Evolutionary conservation across 1,284 basidiomycete species (phyloP).

Genomic region (Entoloma clypeatum): DNA sequence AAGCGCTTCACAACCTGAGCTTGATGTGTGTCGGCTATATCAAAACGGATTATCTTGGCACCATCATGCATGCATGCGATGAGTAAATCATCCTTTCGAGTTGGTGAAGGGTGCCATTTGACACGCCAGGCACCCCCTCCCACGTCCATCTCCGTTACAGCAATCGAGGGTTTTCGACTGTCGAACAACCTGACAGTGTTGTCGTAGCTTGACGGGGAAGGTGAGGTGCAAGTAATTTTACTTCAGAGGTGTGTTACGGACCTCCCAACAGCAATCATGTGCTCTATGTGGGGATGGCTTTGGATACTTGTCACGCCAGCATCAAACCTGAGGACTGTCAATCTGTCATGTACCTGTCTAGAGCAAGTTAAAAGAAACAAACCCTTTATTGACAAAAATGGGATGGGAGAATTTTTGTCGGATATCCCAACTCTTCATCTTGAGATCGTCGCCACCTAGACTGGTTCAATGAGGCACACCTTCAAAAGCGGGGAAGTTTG

Average conservation of each 20-base stretch:
- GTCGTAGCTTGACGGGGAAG: slow-evolving; percentile 70
- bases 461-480: not conserved
- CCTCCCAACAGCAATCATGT: slow-evolving; percentile 91
- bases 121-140: slow-evolving; percentile 96
- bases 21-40: slow-evolving; percentile 22
- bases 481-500: not conserved
- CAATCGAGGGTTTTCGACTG: slow-evolving; percentile 58
- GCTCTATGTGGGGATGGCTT: slow-evolving; percentile 74
- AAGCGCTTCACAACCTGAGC: slow-evolving; percentile 57
- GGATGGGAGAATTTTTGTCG: slow-evolving; percentile 63
- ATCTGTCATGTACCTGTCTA: slow-evolving; percentile 6
- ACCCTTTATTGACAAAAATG: slow-evolving; percentile 74
- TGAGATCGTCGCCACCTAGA: slow-evolving; percentile 92
- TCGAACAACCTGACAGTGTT: slow-evolving; percentile 82
- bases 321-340: slow-evolving; percentile 62
- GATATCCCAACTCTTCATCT: slow-evolving; percentile 89
- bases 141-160: slow-evolving; percentile 63
- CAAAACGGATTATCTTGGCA: slow-evolving; percentile 76
- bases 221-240: slow-evolving; percentile 3
- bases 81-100: slow-evolving; percentile 66
- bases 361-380: not conserved
- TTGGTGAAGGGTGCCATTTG: slow-evolving; percentile 84
- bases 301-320: slow-evolving; percentile 94
- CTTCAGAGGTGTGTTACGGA: slow-evolving; percentile 27
- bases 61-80: slow-evolving; percentile 98